Base-by-base conservation (phyloP, 1,284 basidiomycete genomes). In the Ceratobasidium sp. region DNA sequence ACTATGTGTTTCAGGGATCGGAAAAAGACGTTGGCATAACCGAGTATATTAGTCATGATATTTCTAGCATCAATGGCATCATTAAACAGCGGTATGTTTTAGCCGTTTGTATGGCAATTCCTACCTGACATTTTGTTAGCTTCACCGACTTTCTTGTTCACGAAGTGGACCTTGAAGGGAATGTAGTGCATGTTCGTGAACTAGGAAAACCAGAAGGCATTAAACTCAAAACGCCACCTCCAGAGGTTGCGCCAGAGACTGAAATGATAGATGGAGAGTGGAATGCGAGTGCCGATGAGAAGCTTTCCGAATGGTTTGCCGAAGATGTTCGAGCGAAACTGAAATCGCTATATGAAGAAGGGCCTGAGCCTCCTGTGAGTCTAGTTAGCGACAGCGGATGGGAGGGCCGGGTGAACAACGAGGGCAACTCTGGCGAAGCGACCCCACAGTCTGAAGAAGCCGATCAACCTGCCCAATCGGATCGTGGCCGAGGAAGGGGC, bases 61-160 rank as follows among this genome's bases (percentile, higher is more conserved):
- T 89, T n/a, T 83, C 88, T 3, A 85, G 85, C 73, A 89, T 97
- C 72, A 84, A 89, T 56, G 95, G 93, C 7, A 95, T 97, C 75
- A 96, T 98, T 78, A 98, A 98, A 79, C 94, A 97, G 80, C 84
- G 94, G 94, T 94, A 71, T 71, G 83, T 10, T 40, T 20, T 32
- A 20, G 53, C 32, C 34, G 65, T 45, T 56, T 31, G 53, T 53
- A 15, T n/a, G 22, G 25, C 47, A 17, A 10, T 1, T 38, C 38
- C 22, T 65, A 22, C 35, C 15, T 17, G 25, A 43, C 29, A 50
- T 47, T 22, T 43, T 22, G n/a, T 72, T 64, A 96, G 95, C 75
- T 97, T 97, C 77, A 95, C 94, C 42, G 95, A 98, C 79, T 98
- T 98, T 77, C 76, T 97, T 72, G 95, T 98, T 29, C 91, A 86